Conservation (phyloP, 257 asterid genomes). For the Gardenia jasminoides region DNA sequence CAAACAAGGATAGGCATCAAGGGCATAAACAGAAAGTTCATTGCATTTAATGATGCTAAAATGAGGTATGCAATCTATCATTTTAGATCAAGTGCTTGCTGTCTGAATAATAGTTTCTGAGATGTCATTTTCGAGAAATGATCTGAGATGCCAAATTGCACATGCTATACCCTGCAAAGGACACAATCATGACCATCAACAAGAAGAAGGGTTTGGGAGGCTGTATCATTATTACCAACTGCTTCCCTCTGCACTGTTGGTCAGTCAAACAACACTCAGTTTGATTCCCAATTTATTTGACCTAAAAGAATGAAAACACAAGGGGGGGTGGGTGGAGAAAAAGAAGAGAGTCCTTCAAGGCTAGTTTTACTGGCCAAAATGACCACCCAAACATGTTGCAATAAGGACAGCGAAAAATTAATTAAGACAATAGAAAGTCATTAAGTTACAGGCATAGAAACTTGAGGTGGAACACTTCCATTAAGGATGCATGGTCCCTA, state of each 20-base stretch:
- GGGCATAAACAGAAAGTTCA: neutral
- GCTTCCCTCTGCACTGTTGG: neutral
- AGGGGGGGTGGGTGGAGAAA: neutral
- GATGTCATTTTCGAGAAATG: neutral
- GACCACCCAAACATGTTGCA: neutral
- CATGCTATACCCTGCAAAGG: neutral
- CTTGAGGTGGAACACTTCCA: neutral
- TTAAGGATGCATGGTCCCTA: neutral
- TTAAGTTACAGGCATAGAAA: neutral
- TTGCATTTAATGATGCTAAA: neutral
- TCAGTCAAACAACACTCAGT: neutral
- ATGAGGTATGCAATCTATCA: neutral
- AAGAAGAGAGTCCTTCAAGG: neutral
- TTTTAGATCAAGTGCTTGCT: neutral
- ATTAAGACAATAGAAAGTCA: neutral
- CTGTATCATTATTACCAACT: neutral
- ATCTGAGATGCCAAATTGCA: neutral
- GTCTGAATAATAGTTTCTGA: neutral
- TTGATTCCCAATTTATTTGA: neutral
- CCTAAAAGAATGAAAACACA: neutral
- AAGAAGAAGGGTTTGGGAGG: neutral
- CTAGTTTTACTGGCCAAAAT: neutral
- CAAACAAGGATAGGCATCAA: neutral
- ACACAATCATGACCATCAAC: neutral
- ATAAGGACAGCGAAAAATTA: neutral